phyloP scores from a whole-genome alignment of 306 rosid genomes.

The Prinsepia uniflora region DNA sequence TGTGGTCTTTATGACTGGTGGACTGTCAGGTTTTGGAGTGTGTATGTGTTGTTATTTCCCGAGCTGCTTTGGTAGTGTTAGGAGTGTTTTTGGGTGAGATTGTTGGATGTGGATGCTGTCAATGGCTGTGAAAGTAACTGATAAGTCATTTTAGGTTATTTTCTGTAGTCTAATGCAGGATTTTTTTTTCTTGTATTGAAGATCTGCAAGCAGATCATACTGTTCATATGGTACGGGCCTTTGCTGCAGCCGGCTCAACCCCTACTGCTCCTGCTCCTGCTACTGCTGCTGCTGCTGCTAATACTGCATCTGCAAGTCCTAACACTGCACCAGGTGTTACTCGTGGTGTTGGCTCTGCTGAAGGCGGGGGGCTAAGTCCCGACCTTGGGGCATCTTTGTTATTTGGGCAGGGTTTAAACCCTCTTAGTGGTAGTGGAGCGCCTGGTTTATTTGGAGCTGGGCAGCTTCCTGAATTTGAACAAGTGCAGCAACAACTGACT shows the following conservation, averaged over 20 bases:
- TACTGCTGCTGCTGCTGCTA: conserved; percentile 23
- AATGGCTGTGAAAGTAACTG: background rate
- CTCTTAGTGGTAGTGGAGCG: conserved; percentile 33
- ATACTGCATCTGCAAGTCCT: conserved; percentile 19
- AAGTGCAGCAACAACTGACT: conserved; percentile 58
- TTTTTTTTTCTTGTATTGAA: conserved; percentile 21
- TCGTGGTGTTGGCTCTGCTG: conserved; percentile 57
- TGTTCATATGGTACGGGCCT: conserved; percentile 58
- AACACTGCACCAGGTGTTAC: conserved; percentile 41
- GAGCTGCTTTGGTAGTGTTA: background rate
- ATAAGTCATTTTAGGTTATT: background rate
- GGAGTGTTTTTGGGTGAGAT: conserved; percentile 1
- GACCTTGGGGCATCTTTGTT: conserved; percentile 42
- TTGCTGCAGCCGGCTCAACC: conserved; percentile 37
- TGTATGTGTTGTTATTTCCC: too few relatives aligned
- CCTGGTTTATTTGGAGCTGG: conserved; percentile 39
- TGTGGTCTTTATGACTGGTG: background rate
- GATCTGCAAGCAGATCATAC: conserved; percentile 57
- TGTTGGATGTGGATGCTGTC: background rate
- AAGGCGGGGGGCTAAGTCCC: conserved; percentile 34
- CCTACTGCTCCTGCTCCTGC: conserved; percentile 30
- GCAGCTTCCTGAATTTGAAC: conserved; percentile 48
- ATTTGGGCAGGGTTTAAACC: conserved; percentile 48
- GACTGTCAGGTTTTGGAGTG: background rate
- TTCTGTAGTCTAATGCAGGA: background rate